A percentile compares a stretch with the other conserved stretches of the same genome.
Conservation (phyloP, 2,329 filamentous ascomycete species). For the Aspergillus carbonarius region DNA sequence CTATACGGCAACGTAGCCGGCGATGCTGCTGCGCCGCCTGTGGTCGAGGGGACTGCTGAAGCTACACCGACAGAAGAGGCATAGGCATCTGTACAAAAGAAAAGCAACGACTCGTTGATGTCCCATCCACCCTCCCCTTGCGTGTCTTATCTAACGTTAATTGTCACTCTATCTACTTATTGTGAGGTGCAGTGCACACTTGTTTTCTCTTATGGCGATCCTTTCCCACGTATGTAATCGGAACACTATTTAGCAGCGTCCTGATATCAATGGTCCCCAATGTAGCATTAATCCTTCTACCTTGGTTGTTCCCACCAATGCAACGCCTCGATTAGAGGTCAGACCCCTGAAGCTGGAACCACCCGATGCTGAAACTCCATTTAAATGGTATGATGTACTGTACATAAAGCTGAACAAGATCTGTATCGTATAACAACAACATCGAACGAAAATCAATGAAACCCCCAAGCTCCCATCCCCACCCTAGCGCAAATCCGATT, state of each 20-base stretch:
- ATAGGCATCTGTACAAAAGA: conserved; percentile 19
- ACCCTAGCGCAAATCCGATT: conserved; percentile 15
- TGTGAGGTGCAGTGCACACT: conserved; percentile 15
- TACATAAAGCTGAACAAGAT: conserved; percentile 10
- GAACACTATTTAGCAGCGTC: conserved; percentile 10
- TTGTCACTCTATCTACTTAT: background rate
- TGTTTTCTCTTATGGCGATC: conserved; percentile 14
- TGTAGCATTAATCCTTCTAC: background rate
- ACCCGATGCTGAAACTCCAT: conserved; percentile 11
- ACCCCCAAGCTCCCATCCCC: background rate
- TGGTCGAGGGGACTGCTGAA: conserved; percentile 13
- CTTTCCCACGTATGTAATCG: conserved; percentile 12
- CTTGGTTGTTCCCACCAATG: background rate
- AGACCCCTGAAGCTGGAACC: background rate
- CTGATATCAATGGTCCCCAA: conserved; percentile 4
- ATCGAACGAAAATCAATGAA: conserved; percentile 1
- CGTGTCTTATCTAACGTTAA: background rate
- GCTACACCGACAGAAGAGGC: conserved; percentile 18
- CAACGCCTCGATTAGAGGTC: background rate
- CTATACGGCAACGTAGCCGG: conserved; percentile 40
- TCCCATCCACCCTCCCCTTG: background rate
- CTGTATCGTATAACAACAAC: conserved; percentile 7
- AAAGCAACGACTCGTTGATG: conserved; percentile 11
- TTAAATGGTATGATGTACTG: conserved; percentile 19
- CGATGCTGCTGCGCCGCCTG: conserved; percentile 21